Evolutionary conservation across 192 early-diverging fungal genomes (phyloP).

Genomic region (Tieghemiomyces parasiticus): DNA sequence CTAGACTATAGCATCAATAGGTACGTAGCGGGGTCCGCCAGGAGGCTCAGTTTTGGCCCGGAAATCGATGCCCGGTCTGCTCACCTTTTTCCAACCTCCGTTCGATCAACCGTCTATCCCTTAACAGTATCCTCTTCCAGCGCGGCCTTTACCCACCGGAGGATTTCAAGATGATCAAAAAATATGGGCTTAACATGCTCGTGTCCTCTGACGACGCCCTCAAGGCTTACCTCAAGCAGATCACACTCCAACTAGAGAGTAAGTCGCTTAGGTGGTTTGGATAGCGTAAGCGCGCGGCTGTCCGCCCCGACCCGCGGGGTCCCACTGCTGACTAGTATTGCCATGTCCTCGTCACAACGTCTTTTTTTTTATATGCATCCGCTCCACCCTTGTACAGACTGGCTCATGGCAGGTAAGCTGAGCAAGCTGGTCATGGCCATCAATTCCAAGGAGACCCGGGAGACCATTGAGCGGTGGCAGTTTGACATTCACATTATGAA

Average conservation of each 20-base stretch:
- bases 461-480: conserved; percentile 86
- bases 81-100: too few species aligned
- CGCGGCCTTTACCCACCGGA: conserved; percentile 87
- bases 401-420: conserved; percentile 58
- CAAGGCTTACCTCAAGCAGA: conserved; percentile 53
- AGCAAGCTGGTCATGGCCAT: conserved; percentile 78
- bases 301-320: too few species aligned
- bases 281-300: too few species aligned
- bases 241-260: conserved; percentile 72
- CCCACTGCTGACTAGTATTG: too few species aligned
- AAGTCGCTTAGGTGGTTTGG: too few species aligned
- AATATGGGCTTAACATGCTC: conserved; percentile 74
- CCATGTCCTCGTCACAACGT: too few species aligned
- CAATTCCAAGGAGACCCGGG: conserved; percentile 63
- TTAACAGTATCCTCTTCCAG: conserved; percentile 70
- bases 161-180: conserved; percentile 74
- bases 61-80: too few species aligned
- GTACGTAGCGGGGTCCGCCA: too few species aligned
- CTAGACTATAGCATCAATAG: conserved; percentile 65
- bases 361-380: too few species aligned
- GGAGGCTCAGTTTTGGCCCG: too few species aligned
- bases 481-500: conserved; percentile 73
- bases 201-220: conserved; percentile 61
- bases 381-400: too few species aligned
- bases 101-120: too few species aligned